Percentiles rank a stretch among this genome's conserved stretches.
Conservation (phyloP, 202 grass and related monocot genomes). For the Eragrostis tef region DNA sequence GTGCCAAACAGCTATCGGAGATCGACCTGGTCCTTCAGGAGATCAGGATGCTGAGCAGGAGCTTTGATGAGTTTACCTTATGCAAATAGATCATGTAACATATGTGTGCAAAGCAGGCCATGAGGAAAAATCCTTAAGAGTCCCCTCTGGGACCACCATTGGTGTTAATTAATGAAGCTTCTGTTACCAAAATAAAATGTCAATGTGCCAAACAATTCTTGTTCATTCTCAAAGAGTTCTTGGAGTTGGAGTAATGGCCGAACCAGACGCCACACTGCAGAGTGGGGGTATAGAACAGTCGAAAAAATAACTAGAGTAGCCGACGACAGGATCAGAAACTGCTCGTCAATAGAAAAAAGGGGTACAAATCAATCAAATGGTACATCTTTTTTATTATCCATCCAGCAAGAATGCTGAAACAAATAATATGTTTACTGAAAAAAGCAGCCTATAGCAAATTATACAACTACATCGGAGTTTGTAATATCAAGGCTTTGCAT, state of each 20-base stretch:
- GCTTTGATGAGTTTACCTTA: no score
- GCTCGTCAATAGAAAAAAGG: no score
- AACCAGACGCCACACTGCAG: neutral
- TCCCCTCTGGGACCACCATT: no score
- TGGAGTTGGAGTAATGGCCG: neutral
- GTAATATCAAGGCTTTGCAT: slow-evolving; percentile 40
- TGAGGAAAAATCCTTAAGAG: no score
- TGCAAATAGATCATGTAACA: no score
- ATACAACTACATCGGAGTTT: slow-evolving; percentile 52
- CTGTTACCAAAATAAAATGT: no score
- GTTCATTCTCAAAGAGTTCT: neutral
- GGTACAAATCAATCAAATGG: slow-evolving; percentile 36
- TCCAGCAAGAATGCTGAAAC: slow-evolving; percentile 67
- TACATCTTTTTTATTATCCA: slow-evolving; percentile 61
- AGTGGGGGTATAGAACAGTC: neutral
- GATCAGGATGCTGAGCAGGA: no score
- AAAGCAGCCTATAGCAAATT: slow-evolving; percentile 46
- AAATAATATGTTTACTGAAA: slow-evolving; percentile 54
- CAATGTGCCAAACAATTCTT: neutral
- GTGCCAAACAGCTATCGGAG: no score
- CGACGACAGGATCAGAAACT: neutral
- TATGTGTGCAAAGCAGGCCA: no score
- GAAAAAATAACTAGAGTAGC: neutral
- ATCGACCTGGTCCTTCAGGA: no score
- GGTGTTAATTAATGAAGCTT: no score